These are phyloP conservation scores for Nicotiana tomentosiformis DNA, from an alignment of 257 asterid genomes.

Conservation along the genomic window DNA sequence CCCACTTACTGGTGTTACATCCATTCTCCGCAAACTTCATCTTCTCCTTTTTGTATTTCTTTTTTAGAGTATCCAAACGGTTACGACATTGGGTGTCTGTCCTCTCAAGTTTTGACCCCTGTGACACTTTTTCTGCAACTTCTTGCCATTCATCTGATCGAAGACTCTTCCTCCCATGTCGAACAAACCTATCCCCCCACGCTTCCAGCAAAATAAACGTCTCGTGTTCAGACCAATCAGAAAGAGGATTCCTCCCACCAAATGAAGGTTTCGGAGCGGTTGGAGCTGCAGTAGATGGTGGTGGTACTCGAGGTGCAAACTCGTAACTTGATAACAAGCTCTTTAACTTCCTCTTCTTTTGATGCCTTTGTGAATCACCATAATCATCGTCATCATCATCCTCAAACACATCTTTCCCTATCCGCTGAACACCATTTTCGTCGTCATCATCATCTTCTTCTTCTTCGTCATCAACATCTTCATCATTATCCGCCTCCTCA, in stretches of 20 bases:
- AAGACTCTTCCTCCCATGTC: conserved; percentile 86
- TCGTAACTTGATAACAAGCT: conserved; percentile 65
- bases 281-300: conserved; percentile 28
- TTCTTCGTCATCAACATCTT: conserved; percentile 25
- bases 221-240: conserved; percentile 92
- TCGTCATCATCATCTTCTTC: conserved; percentile 37
- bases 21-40: conserved; percentile 31
- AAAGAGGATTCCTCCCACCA: conserved; percentile 76
- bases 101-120: conserved; percentile 58
- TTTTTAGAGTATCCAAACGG: conserved; percentile 85
- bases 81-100: conserved; percentile 88
- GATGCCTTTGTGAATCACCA: conserved; percentile 43
- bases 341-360: conserved; percentile 60
- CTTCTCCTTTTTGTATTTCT: conserved; percentile 93
- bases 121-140: conserved; percentile 75
- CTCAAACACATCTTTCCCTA: conserved; percentile 27
- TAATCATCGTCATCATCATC: conserved; percentile 45
- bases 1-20: conserved; percentile 47
- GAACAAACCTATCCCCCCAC: conserved; percentile 85
- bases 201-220: conserved; percentile 61
- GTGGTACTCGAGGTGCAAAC: conserved; percentile 77
- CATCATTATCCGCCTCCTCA: conserved; percentile 30
- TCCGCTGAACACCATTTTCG: conserved; percentile 43
- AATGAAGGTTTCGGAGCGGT: conserved; percentile 39
- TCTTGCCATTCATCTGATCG: conserved; percentile 95